These are phyloP conservation scores for Comarum palustre DNA, from an alignment of 306 rosid species.

Conservation along the genomic window DNA sequence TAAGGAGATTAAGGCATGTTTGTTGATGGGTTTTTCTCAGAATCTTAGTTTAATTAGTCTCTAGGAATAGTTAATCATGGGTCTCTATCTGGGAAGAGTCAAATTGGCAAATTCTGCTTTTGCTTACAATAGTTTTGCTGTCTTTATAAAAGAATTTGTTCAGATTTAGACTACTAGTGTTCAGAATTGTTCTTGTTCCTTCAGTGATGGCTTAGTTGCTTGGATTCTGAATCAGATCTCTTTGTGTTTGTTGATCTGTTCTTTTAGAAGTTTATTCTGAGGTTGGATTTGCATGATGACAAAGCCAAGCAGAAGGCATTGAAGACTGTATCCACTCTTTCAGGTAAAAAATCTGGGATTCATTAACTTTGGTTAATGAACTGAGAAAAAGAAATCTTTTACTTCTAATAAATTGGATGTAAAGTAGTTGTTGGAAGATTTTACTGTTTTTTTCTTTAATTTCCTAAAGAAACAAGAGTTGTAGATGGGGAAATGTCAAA, in stretches of 20 bases:
- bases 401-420: background rate
- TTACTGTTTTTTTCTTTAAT: conserved; percentile 1
- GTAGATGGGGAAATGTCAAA: conserved; percentile 8
- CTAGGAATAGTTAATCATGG: background rate
- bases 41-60: conserved; percentile 19
- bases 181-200: background rate
- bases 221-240: conserved; percentile 27
- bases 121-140: conserved; percentile 4
- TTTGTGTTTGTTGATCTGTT: conserved; percentile 24
- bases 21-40: conserved; percentile 24
- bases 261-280: conserved; percentile 72
- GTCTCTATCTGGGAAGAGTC: conserved; percentile 11
- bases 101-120: background rate
- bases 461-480: background rate
- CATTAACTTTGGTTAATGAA: background rate
- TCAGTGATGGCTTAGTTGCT: background rate
- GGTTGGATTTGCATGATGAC: conserved; percentile 69
- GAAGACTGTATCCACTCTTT: conserved; percentile 73
- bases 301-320: conserved; percentile 88
- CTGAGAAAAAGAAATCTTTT: background rate
- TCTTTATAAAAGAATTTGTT: conserved; percentile 6
- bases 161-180: conserved; percentile 17
- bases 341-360: conserved; percentile 45
- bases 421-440: conserved; percentile 10
- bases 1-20: conserved; percentile 23